These are phyloP conservation scores for Castanea mollissima DNA, from an alignment of 306 rosid species.

Conservation along the genomic window DNA sequence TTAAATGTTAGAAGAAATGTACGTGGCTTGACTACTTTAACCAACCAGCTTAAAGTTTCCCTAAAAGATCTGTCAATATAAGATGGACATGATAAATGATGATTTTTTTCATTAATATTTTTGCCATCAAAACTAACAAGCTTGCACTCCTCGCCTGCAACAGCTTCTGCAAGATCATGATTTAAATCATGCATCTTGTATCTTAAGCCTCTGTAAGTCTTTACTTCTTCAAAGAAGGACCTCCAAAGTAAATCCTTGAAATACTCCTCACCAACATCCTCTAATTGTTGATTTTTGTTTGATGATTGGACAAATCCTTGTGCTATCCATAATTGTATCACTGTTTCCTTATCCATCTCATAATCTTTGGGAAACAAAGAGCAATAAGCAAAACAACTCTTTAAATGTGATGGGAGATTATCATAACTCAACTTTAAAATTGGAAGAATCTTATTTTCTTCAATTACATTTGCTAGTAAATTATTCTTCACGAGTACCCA, in stretches of 20 bases:
- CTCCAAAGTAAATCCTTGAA: conserved; percentile 7
- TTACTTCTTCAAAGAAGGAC: conserved; percentile 18
- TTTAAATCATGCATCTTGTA: conserved; percentile 6
- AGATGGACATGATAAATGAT: neutral
- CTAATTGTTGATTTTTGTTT: neutral
- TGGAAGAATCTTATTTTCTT: conserved; percentile 27
- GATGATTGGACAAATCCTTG: neutral
- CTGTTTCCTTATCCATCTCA: neutral
- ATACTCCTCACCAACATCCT: neutral
- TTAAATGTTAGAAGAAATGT: neutral
- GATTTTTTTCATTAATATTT: neutral
- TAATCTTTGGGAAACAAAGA: neutral
- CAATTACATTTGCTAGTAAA: conserved; percentile 22
- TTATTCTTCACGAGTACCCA: conserved; percentile 37
- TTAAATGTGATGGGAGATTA: conserved; percentile 35
- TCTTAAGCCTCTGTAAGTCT: neutral
- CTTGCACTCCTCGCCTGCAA: neutral
- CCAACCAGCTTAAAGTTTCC: no score
- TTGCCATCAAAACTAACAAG: neutral
- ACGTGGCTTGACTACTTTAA: neutral
- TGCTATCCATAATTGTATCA: neutral
- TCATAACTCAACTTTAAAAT: conserved; percentile 27
- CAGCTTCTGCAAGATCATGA: conserved; percentile 11
- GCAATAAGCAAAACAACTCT: conserved; percentile 12
- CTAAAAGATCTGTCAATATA: neutral